Base-by-base conservation (phyloP, 805 yeast species). In the Starmerella ratchasimensis region DNA sequence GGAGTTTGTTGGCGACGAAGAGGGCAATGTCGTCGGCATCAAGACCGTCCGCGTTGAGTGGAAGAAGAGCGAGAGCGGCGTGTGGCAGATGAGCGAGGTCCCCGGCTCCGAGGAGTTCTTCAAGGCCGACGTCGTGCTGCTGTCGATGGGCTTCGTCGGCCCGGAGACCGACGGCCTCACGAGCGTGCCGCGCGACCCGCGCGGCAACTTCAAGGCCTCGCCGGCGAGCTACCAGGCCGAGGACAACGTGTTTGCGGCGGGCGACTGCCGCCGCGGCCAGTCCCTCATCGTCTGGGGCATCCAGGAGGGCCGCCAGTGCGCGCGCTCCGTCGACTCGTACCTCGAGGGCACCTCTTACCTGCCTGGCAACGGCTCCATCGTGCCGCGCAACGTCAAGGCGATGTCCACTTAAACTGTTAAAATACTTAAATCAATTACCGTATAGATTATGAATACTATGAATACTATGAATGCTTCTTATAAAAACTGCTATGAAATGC, bases 191-290 rank as follows among this genome's bases (percentile, higher is more conserved):
- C 76, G 81, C 57, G 76, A 84, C 44, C 74, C 72, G 57, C 72
- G 95, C 56, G 97, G 97, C 40, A 86, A 90, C 31, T 73, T 88
- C 53, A 61, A 61, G 45, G 72, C 78, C 7, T 69, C 68, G 48
- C 65, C 76, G 15, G 63, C 64, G 43, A 73, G 71, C 41, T 88
- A 88, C 70, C 68, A 71, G 43, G 84, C 82, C 40, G 67, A 61
- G 29, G 79, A 68, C 42, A 84, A 83, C 51, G 55, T 84, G 43
- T 88, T 86, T 55, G 82, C 95, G 34, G 96, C 97, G 35, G 98
- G 98, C 63, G 98, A 88, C 62, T 90, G 97, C 65, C 80, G 98
- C 69, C 77, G 97, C 64, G 98, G 98, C 21, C 98, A 88, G 67
- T 82, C 95, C 2, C 72, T 88, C 60, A 88, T 88, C 59, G 98